Evolutionary conservation across 768 basidiomycete species (phyloP).

Genomic region (Astraeus odoratus): DNA sequence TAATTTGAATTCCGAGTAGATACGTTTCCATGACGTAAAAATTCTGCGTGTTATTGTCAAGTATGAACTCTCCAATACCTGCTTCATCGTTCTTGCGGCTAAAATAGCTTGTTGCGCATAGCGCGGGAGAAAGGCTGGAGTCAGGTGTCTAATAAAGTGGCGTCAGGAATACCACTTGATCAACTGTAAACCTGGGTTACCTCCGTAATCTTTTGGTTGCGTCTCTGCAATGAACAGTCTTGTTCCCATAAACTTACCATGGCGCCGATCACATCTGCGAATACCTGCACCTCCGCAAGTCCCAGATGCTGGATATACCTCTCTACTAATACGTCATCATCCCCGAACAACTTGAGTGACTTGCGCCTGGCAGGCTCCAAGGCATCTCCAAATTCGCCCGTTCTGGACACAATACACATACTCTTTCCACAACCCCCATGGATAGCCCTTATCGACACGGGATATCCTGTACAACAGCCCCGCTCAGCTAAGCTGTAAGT

Average conservation of each 20-base stretch:
- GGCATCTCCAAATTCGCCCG: conserved; percentile 70
- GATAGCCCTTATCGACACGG: conserved; percentile 93
- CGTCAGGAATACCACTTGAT: background rate
- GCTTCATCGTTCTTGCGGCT: conserved; percentile 88
- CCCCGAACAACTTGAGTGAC: conserved; percentile 81
- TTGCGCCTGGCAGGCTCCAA: conserved; percentile 86
- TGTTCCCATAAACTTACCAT: conserved; percentile 95
- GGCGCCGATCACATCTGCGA: conserved; percentile 74
- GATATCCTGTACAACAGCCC: conserved; percentile 55
- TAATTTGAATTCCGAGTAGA: conserved; percentile 15
- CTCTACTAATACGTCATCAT: conserved; percentile 82
- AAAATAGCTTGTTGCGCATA: conserved; percentile 85
- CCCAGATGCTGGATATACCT: conserved; percentile 82
- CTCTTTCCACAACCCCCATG: conserved; percentile 97
- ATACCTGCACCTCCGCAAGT: conserved; percentile 93
- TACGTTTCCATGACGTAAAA: conserved; percentile 98
- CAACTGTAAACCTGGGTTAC: conserved; percentile 25
- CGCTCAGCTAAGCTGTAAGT: background rate
- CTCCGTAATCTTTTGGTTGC: conserved; percentile 96
- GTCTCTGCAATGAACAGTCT: conserved; percentile 84
- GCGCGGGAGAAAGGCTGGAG: conserved; percentile 72
- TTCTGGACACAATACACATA: conserved; percentile 73
- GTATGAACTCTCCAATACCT: conserved; percentile 93
- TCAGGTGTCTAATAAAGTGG: conserved; percentile 67
- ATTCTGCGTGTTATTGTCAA: conserved; percentile 79